Percentiles rank a stretch among this genome's conserved stretches.
Conservation (phyloP, 2,329 filamentous ascomycete species). For the Alternaria triticimaculans region DNA sequence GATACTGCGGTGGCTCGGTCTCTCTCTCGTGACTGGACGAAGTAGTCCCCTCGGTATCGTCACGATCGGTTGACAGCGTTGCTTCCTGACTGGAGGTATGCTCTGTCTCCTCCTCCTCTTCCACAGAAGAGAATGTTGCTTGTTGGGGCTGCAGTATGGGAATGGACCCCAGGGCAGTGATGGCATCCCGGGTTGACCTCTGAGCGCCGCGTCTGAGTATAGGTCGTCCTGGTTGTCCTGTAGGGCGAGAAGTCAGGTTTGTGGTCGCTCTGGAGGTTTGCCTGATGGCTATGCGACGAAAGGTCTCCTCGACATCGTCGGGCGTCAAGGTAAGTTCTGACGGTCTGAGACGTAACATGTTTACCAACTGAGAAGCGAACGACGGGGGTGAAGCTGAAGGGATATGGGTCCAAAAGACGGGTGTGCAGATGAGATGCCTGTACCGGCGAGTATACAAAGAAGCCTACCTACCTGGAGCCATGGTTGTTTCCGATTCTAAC, state of each 20-base stretch:
- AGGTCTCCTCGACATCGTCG: constrained; percentile 46
- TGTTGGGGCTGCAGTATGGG: constrained; percentile 35
- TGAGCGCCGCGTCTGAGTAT: constrained; percentile 38
- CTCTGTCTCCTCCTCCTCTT: constrained; percentile 22
- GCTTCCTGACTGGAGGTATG: not conserved
- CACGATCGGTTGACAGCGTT: not conserved
- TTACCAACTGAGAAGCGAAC: constrained; percentile 10
- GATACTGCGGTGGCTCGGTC: not conserved
- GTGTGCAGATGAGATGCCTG: not conserved
- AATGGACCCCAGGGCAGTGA: constrained; percentile 33
- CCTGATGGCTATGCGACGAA: constrained; percentile 38
- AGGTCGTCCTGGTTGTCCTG: constrained; percentile 21
- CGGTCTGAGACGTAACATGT: constrained; percentile 46
- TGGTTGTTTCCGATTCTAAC: not conserved
- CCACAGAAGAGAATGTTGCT: constrained; percentile 24
- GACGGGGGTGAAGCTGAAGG: constrained; percentile 12
- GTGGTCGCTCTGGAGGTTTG: constrained; percentile 17
- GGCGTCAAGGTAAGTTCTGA: constrained; percentile 47
- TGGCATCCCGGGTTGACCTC: constrained; percentile 39
- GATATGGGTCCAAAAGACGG: constrained; percentile 24
- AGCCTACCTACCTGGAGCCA: not conserved
- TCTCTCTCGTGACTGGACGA: constrained; percentile 4
- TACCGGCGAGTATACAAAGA: too few species aligned
- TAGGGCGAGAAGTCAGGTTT: constrained; percentile 8
- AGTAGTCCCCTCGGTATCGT: constrained; percentile 7